Evolutionary conservation across 192 early-diverging fungal genomes (phyloP).

Genomic region (Phycomyces blakesleeanus): DNA sequence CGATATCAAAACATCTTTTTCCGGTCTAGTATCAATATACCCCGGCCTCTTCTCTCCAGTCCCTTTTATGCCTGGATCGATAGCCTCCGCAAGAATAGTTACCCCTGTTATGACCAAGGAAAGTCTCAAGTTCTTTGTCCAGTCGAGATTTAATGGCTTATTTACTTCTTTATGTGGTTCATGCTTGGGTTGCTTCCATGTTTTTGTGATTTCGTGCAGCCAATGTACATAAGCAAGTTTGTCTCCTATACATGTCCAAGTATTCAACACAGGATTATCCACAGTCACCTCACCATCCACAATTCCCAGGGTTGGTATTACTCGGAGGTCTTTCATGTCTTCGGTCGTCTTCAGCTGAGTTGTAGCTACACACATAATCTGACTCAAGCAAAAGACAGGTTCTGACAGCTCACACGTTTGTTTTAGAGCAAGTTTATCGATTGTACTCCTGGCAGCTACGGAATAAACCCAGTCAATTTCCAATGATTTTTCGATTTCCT

Average conservation of each 20-base stretch:
- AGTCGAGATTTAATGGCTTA: neutral
- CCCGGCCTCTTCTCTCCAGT: conserved; percentile 10
- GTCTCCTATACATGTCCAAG: neutral
- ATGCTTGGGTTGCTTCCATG: neutral
- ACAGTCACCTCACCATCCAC: neutral
- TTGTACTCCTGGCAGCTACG: too few relatives aligned
- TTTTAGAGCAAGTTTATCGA: too few relatives aligned
- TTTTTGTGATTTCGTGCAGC: neutral
- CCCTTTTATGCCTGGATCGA: conserved; percentile 11
- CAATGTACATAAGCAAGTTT: neutral
- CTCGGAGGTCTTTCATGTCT: neutral
- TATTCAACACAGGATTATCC: conserved; percentile 4
- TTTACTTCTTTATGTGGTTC: neutral
- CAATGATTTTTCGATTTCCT: neutral
- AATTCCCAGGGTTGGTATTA: neutral
- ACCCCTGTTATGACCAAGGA: conserved; percentile 2
- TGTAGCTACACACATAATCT: too few relatives aligned
- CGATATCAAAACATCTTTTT: conserved; percentile 8
- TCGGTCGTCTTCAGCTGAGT: too few relatives aligned
- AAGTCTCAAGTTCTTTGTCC: neutral
- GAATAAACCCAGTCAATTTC: neutral
- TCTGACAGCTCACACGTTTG: too few relatives aligned
- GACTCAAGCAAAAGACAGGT: too few relatives aligned
- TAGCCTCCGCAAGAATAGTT: conserved; percentile 5
- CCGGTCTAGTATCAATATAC: conserved; percentile 32